Evolutionary conservation across 2,329 filamentous ascomycete genomes (phyloP).

Genomic region (Arthrobotrys conoides): DNA sequence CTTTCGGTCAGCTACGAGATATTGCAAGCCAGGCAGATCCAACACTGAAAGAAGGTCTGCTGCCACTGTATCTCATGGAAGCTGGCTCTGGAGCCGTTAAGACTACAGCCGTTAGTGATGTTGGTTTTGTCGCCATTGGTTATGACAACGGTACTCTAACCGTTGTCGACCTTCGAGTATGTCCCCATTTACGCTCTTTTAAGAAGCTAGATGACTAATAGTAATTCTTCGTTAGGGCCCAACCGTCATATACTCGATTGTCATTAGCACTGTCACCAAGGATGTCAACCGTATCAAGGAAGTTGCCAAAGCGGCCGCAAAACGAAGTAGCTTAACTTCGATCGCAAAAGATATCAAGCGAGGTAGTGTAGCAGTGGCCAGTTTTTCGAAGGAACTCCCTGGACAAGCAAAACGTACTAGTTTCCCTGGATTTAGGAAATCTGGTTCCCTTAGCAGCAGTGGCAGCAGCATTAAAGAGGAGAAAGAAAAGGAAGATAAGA

Average conservation of each 20-base stretch:
- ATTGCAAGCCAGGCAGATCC: constrained; percentile 66
- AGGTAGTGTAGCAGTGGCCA: constrained; percentile 69
- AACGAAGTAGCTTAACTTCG: constrained; percentile 70
- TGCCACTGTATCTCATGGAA: constrained; percentile 85
- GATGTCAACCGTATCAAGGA: constrained; percentile 21
- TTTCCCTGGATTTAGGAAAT: constrained; percentile 70
- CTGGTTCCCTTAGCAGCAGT: constrained; percentile 63
- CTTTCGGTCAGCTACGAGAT: constrained; percentile 59
- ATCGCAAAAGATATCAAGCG: constrained; percentile 79
- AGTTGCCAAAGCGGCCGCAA: constrained; percentile 32
- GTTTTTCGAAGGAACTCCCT: constrained; percentile 7
- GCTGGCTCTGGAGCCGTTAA: constrained; percentile 86
- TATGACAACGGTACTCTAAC: constrained; percentile 85
- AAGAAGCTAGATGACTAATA: not conserved
- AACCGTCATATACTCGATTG: constrained; percentile 80
- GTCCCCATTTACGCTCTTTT: constrained; percentile 5
- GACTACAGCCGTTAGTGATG: constrained; percentile 85
- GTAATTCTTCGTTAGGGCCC: constrained; percentile 72
- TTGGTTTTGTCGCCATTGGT: constrained; percentile 90
- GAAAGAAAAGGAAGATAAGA: constrained; percentile 68
- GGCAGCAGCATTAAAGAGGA: not conserved
- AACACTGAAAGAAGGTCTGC: constrained; percentile 80
- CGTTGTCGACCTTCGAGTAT: constrained; percentile 82
- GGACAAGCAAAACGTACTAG: constrained; percentile 3
- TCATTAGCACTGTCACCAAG: constrained; percentile 29